Evolutionary conservation across 331 rosid genomes (phyloP).

Genomic region (Quercus lobata): DNA sequence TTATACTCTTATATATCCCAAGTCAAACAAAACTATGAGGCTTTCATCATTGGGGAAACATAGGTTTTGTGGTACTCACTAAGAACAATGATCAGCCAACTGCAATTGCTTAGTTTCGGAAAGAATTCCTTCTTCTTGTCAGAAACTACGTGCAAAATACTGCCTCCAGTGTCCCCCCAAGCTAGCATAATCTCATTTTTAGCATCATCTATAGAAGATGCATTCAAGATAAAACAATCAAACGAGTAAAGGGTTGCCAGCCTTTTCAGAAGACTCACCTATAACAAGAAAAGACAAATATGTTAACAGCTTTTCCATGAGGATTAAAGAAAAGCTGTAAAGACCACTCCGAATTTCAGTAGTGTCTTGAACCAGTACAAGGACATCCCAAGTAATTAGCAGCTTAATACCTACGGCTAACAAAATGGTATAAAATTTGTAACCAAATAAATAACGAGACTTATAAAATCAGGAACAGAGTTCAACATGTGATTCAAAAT

Average conservation of each 20-base stretch:
- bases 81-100: constrained; percentile 42
- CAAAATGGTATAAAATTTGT: neutral
- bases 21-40: neutral
- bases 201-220: constrained; percentile 26
- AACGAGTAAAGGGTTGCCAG: constrained; percentile 39
- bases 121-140: constrained; percentile 26
- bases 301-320: neutral
- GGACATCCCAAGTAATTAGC: neutral
- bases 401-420: neutral
- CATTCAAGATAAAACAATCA: constrained; percentile 44
- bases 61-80: constrained; percentile 27
- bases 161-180: constrained; percentile 39
- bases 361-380: neutral
- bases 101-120: constrained; percentile 33
- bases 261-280: constrained; percentile 41
- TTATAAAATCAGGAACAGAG: no score
- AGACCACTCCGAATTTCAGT: neutral
- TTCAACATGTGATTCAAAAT: no score
- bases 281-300: neutral
- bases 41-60: neutral
- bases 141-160: constrained; percentile 49
- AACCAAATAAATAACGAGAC: neutral
- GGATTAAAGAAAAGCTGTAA: neutral
- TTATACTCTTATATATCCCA: neutral
- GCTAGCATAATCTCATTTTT: constrained; percentile 31